Evolutionary conservation across 352 stramenopile genomes (phyloP).

Genomic region (Elongisporangium undulatum): DNA sequence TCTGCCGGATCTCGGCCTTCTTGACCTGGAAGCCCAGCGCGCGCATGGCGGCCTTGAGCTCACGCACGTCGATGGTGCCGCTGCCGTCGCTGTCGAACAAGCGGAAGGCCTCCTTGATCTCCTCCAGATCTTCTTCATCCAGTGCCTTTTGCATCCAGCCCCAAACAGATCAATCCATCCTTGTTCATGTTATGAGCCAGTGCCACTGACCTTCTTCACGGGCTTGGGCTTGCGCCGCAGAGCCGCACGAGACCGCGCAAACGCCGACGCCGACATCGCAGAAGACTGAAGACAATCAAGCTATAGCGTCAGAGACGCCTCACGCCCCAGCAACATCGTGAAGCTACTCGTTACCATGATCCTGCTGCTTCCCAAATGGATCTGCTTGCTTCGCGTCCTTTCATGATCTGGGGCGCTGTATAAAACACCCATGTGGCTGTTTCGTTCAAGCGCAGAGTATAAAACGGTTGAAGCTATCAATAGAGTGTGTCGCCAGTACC

Average conservation of each 20-base stretch:
- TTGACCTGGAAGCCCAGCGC: slow-evolving; percentile 93
- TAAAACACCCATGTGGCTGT: background rate
- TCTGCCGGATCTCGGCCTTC: slow-evolving; percentile 90
- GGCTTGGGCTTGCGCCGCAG: slow-evolving; percentile 53
- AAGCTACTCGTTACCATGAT: background rate
- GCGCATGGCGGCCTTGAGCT: slow-evolving; percentile 94
- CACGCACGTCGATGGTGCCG: slow-evolving; percentile 88
- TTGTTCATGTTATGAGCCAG: background rate
- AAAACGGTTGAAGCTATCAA: background rate
- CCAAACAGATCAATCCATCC: background rate
- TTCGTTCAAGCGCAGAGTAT: background rate
- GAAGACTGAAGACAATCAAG: slow-evolving; percentile 20
- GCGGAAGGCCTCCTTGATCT: slow-evolving; percentile 94
- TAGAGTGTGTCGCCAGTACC: background rate
- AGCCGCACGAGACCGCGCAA: slow-evolving; percentile 53
- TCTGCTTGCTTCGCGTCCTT: background rate
- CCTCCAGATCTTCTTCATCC: slow-evolving; percentile 91
- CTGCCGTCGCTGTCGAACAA: slow-evolving; percentile 93
- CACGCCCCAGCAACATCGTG: background rate
- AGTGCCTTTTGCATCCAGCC: slow-evolving; percentile 33
- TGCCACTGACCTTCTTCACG: slow-evolving; percentile 49
- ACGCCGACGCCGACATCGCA: slow-evolving; percentile 54
- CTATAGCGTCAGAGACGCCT: background rate
- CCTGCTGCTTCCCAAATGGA: background rate
- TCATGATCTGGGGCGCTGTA: background rate